These are phyloP conservation scores for Gynandropsis gynandra DNA, from an alignment of 345 rosid species.

Conservation along the genomic window DNA sequence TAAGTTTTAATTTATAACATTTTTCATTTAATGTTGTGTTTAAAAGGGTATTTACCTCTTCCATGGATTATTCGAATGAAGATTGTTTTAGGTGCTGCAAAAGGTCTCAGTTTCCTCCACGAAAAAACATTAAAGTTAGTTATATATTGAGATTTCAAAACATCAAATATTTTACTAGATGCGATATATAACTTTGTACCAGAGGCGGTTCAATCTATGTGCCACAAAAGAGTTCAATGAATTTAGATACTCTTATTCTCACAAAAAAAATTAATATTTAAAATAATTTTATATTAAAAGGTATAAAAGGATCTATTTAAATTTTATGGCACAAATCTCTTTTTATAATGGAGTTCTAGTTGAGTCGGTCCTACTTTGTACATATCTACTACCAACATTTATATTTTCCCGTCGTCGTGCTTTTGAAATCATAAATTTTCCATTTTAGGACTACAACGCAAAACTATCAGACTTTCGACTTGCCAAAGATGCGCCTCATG, in stretches of 20 bases:
- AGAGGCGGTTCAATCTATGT: too few species aligned
- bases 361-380: too few species aligned
- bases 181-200: slow-evolving; percentile 51
- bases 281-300: too few species aligned
- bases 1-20: background rate
- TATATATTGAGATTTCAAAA: slow-evolving; percentile 94
- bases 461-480: slow-evolving; percentile 84
- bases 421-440: slow-evolving; percentile 13
- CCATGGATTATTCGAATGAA: slow-evolving; percentile 97
- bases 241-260: too few species aligned
- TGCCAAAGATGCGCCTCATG: slow-evolving; percentile 86
- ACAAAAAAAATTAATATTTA: too few species aligned
- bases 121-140: slow-evolving; percentile 95
- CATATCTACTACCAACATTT: background rate
- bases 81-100: slow-evolving; percentile 92
- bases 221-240: too few species aligned
- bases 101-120: slow-evolving; percentile 95
- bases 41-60: slow-evolving; percentile 79
- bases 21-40: slow-evolving; percentile 5
- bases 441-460: slow-evolving; percentile 72
- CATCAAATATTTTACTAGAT: slow-evolving; percentile 88
- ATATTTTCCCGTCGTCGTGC: background rate
- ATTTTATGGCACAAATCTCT: too few species aligned
- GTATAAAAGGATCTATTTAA: too few species aligned
- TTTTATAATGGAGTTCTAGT: too few species aligned